These are phyloP conservation scores for Aspergillus puulaauensis DNA, from an alignment of 2,329 filamentous ascomycete genomes.

Conservation along the genomic window DNA sequence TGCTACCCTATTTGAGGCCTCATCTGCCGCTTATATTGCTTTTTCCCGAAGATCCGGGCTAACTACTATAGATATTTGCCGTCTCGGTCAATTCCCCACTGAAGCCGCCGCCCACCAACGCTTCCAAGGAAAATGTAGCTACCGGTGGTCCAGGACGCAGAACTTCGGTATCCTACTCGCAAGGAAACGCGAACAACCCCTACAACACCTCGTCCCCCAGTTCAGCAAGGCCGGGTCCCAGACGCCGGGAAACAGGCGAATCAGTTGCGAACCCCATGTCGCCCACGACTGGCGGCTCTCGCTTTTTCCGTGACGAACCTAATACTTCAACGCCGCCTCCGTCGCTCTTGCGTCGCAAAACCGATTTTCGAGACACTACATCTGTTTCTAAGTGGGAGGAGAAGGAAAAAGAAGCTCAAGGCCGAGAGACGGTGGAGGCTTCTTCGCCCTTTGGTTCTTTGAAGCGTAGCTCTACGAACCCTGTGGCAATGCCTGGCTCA, in stretches of 20 bases:
- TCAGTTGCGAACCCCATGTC: constrained; percentile 55
- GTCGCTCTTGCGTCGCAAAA: constrained; percentile 60
- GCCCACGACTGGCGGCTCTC: constrained; percentile 45
- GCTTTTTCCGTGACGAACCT: constrained; percentile 51
- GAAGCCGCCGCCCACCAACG: constrained; percentile 73
- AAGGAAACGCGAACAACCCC: constrained; percentile 59
- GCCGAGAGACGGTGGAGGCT: constrained; percentile 41
- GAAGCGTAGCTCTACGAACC: constrained; percentile 57
- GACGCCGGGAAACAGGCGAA: constrained; percentile 83
- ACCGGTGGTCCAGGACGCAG: constrained; percentile 64
- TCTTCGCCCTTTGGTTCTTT: constrained; percentile 53
- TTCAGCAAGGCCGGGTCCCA: constrained; percentile 68
- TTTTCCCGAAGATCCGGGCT: constrained; percentile 15
- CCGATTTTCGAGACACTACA: constrained; percentile 57
- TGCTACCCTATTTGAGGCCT: constrained; percentile 14
- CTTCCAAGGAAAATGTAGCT: constrained; percentile 55
- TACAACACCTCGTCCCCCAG: constrained; percentile 75
- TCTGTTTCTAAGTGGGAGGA: constrained; percentile 47
- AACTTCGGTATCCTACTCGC: constrained; percentile 69
- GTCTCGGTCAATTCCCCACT: constrained; percentile 90
- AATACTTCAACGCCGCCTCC: constrained; percentile 61
- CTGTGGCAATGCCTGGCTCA: constrained; percentile 48
- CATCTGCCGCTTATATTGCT: background rate
- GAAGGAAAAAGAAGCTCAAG: constrained; percentile 49
- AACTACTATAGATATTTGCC: constrained; percentile 65